phyloP scores from a whole-genome alignment of 371 early-diverging fungal genomes.

The Basidiobolus meristosporus region DNA sequence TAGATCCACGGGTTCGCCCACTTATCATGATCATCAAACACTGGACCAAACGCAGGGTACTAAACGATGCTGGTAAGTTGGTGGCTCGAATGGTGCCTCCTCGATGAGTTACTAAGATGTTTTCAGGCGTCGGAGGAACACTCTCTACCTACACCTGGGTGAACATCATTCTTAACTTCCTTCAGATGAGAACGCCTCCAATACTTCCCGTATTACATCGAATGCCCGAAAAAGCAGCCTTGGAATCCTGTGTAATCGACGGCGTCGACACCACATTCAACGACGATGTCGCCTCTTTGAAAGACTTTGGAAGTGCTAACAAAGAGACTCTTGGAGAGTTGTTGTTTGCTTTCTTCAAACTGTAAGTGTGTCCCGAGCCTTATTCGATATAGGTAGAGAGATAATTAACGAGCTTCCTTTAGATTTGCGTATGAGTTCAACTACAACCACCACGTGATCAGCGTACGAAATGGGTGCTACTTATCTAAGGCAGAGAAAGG shows the following conservation, averaged over 20 bases:
- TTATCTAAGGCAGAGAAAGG: slow-evolving; percentile 61
- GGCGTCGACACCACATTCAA: slow-evolving; percentile 7
- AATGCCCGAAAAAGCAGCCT: slow-evolving; percentile 12
- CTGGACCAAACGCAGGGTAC: slow-evolving; percentile 52
- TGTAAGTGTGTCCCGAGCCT: slow-evolving; percentile 6
- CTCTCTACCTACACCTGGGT: slow-evolving; percentile 87
- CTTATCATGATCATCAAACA: slow-evolving; percentile 58
- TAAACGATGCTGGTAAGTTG: slow-evolving; percentile 42
- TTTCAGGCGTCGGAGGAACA: slow-evolving; percentile 59
- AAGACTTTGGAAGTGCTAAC: slow-evolving; percentile 34
- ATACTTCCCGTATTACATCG: slow-evolving; percentile 72
- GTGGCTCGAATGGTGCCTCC: too few species aligned
- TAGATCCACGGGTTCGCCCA: slow-evolving; percentile 62
- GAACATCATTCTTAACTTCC: slow-evolving; percentile 68
- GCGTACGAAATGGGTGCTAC: slow-evolving; percentile 49
- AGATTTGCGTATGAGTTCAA: slow-evolving; percentile 53
- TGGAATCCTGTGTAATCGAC: background rate
- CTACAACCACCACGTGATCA: slow-evolving; percentile 54
- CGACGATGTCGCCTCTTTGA: slow-evolving; percentile 6
- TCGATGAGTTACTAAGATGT: too few species aligned
- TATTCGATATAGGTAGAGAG: background rate
- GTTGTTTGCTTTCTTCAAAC: slow-evolving; percentile 67
- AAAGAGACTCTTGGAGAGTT: slow-evolving; percentile 57
- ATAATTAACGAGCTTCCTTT: slow-evolving; percentile 4
- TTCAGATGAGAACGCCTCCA: slow-evolving; percentile 77